Evolutionary conservation across 1,284 basidiomycete species (phyloP), one percentile per base, ranked within the genome.

Genomic region (Schizophyllum amplum): DNA sequence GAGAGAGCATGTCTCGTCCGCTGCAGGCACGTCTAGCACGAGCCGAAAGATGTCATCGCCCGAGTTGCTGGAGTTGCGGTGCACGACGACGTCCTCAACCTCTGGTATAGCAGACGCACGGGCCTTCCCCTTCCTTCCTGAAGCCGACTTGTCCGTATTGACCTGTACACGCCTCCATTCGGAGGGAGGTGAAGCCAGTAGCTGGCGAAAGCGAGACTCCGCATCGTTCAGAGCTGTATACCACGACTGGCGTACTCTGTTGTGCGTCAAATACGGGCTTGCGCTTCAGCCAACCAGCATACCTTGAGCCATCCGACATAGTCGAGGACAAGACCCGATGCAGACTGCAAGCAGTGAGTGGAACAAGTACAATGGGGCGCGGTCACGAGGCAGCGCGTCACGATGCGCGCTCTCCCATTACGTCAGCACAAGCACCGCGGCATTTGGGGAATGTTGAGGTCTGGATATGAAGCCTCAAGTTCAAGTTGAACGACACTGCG

Each of bases 11-110:
- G 80, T 68, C 33, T 86, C 82, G 13, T 89, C 83, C 52, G 77
- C 76, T 52, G 81, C 75, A 26, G 86, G 75, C 1, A 95, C 78
- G 63, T 97, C 94, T 23, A 92, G 78, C 7, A 92, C 81, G 15
- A 92, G 86, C 53, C 95, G 78, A 66, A 91, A 92, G 48, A 97
- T 83, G 61, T 78, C 79, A 60, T 94, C 91, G 5, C 89, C 86
- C 1, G 78, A 73, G 67, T 83, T 84, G 61, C 68, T 77, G 1
- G 77, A 65, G 65, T 79, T 83, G 57, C 87, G 83, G 68, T 91
- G 86, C 4, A 91, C 75, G 42, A 83, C 71, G 51, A 90, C 83
- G 67, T 90, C 86, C 13, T 76, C 68, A 21, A 82, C 68, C 57
- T 88, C 87, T 22, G 87, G 86, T 7, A 75, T 67, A 0, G 72